These are phyloP conservation scores for Epichloe brachyelytri DNA, from an alignment of 2,329 filamentous ascomycete species.

Conservation along the genomic window DNA sequence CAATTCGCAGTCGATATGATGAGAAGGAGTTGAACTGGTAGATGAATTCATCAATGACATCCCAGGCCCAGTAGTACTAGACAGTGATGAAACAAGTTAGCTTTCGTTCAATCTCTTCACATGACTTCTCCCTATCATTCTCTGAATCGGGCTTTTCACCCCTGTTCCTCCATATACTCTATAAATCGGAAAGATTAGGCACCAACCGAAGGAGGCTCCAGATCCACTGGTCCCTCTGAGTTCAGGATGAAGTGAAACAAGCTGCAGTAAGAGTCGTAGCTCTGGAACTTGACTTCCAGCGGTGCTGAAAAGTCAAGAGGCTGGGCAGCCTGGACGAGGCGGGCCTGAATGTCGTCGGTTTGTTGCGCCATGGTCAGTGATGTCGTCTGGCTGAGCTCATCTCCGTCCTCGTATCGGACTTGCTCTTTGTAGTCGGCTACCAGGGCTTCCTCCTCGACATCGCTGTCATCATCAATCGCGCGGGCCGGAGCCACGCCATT, in stretches of 20 bases:
- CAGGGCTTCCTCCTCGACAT: constrained; percentile 90
- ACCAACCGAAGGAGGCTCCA: constrained; percentile 88
- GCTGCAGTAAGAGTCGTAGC: constrained; percentile 99
- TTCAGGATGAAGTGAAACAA: constrained; percentile 99
- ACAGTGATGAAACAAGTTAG: constrained; percentile 1
- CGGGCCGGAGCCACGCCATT: constrained; percentile 48
- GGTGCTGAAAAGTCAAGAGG: constrained; percentile 93
- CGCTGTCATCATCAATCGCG: constrained; percentile 67
- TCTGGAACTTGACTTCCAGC: constrained; percentile 93
- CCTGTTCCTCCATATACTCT: background rate
- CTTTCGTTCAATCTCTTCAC: constrained; percentile 2
- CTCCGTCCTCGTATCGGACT: constrained; percentile 81
- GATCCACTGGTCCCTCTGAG: constrained; percentile 94
- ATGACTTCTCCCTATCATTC: background rate
- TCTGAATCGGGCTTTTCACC: too few relatives aligned
- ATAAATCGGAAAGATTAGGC: background rate
- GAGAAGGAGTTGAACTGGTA: constrained; percentile 99
- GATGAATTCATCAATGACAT: constrained; percentile 99
- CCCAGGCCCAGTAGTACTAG: constrained; percentile 99
- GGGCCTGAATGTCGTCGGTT: constrained; percentile 83
- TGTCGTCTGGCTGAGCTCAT: constrained; percentile 63
- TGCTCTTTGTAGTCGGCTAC: constrained; percentile 95
- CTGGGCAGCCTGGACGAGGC: constrained; percentile 81
- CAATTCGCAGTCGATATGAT: constrained; percentile 86
- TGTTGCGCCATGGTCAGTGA: constrained; percentile 59